Conservation (phyloP, 306 rosid species). For the Prunus kanzakura region DNA sequence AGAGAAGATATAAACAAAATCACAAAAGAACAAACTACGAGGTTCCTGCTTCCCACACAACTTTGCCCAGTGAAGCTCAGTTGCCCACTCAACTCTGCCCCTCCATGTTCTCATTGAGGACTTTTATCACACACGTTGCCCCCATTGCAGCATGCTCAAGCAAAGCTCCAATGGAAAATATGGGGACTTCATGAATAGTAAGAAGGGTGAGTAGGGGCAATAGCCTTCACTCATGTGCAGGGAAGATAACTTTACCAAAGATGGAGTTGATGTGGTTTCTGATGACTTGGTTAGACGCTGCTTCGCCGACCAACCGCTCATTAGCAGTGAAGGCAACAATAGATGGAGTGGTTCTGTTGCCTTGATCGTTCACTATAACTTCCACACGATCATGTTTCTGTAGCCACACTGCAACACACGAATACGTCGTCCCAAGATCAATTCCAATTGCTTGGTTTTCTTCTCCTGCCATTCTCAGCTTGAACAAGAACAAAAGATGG, state of each 20-base stretch:
- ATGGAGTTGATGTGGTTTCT: slow-evolving; percentile 4
- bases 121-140: no score
- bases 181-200: no score
- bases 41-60: no score
- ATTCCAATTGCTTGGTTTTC: neutral
- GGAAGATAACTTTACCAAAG: neutral
- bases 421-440: slow-evolving; percentile 1
- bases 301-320: neutral
- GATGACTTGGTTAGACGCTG: neutral
- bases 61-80: no score
- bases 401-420: slow-evolving; percentile 12
- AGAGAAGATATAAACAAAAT: no score
- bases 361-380: slow-evolving; percentile 7
- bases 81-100: no score
- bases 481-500: neutral
- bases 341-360: slow-evolving; percentile 9
- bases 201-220: no score
- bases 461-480: neutral
- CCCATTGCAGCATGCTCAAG: no score
- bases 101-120: no score
- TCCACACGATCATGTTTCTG: neutral
- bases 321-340: slow-evolving; percentile 13
- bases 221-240: no score
- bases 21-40: no score
- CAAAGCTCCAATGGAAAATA: no score